phyloP scores from a whole-genome alignment of 2,329 filamentous ascomycete species.

The Fusarium ramigenum region DNA sequence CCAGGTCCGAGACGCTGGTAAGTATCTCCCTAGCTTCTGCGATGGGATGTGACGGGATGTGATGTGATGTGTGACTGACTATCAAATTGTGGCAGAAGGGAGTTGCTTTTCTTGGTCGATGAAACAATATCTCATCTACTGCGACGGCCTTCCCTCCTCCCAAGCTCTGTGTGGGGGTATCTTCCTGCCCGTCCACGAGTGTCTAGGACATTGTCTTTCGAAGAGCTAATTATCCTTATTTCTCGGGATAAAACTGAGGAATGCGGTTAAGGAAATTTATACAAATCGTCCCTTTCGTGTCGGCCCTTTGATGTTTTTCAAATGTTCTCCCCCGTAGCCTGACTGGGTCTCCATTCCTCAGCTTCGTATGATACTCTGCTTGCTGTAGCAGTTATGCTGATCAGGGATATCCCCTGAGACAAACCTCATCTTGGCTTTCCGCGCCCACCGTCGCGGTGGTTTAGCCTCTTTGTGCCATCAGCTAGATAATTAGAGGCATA shows the following conservation, averaged over 20 bases:
- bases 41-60: background rate
- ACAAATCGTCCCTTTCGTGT: slow-evolving; percentile 3
- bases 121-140: slow-evolving; percentile 28
- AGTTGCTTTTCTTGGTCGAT: slow-evolving; percentile 15
- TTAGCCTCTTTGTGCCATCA: slow-evolving; percentile 32
- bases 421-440: slow-evolving; percentile 35
- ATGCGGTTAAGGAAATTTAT: slow-evolving; percentile 26
- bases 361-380: slow-evolving; percentile 21
- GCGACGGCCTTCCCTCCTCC: slow-evolving; percentile 9
- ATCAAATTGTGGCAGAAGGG: slow-evolving; percentile 5
- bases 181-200: slow-evolving; percentile 2
- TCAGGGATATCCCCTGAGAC: slow-evolving; percentile 44
- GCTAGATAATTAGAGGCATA: slow-evolving; percentile 27
- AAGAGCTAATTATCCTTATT: background rate
- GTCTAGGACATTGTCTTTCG: background rate
- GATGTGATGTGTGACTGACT: background rate
- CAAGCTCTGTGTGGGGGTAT: slow-evolving; percentile 9
- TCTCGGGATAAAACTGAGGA: slow-evolving; percentile 9
- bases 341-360: slow-evolving; percentile 38
- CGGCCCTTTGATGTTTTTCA: background rate
- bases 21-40: background rate
- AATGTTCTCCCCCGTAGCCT: slow-evolving; percentile 7
- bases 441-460: slow-evolving; percentile 23
- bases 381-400: slow-evolving; percentile 9
- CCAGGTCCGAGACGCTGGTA: slow-evolving; percentile 30